Base-by-base conservation (phyloP, 495 filamentous ascomycete species). In the Aspergillus incahuasiensis region DNA sequence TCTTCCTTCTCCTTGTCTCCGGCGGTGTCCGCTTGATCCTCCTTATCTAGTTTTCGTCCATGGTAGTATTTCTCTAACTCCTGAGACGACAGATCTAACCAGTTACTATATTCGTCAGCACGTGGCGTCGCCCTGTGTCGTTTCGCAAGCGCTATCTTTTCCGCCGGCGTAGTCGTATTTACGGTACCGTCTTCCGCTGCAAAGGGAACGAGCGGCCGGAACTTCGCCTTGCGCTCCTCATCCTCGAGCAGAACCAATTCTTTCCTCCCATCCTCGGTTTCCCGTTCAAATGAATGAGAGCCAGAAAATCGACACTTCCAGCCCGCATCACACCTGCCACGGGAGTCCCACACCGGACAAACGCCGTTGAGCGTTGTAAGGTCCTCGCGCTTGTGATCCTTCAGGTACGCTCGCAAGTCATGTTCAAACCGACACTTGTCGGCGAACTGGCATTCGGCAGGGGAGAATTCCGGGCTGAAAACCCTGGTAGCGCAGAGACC, bases 261-360 rank as follows among this genome's bases (percentile, higher is more conserved):
- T 52, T 86, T 89, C 54, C 80, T 79, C 6, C 90, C 92, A 67
- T 94, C 91, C 44, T 82, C 82, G 6, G 73, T 81, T 48, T 86
- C 80, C 22, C 87, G 68, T 69, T 96, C 90, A 48, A 83, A 77
- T 56, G 86, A 88, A 68, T 98, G 94, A 35, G 87, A 90, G 48
- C 76, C 77, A 15, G 89, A 86, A 63, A 95, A 91, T 12, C 92
- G 88, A 67, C 94, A 98, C 63, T 88, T 95, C 91, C 92, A 98
- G 1, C 94, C 94, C 15, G 84, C 80, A 48, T 74, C 71, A 62
- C 94, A 98, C 59, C 75, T 82, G 30, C 94, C 95, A 22, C 81
- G 77, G 8, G 74, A 79, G 60, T 91, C 85, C 72, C 80, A 96
- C 13, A 92, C 79, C 0, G 92, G 91, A 65, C 94, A 98, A 20